Evolutionary conservation across 1,284 basidiomycete species (phyloP), one percentile per base, ranked within the genome.

Genomic region (Puccinia novopanici): DNA sequence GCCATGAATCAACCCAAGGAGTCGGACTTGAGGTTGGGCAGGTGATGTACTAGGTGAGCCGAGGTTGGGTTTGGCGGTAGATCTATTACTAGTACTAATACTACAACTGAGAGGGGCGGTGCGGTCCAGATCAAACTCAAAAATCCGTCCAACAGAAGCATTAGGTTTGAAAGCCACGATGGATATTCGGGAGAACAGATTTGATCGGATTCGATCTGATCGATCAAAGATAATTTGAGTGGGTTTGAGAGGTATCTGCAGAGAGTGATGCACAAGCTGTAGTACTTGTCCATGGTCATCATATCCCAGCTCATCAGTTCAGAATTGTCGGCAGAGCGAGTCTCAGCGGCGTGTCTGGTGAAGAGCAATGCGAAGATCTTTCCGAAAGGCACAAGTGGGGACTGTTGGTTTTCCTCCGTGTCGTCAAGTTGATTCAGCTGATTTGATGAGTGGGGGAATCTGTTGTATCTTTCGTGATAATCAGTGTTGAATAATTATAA

Each of bases 101-200:
- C 34, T 34, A 34, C 34, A 34, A 34, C 34, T 34, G 34, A 34
- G 4, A 34, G 82, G 70, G 80, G 82, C 30, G 80, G 67, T 73
- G 75, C 34, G 65, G 27, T 37, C 42, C 17, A 57, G 19, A 50
- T 81, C 78, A 52, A 80, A 75, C 74, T 85, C 45, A 42, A 80
- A 87, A 88, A 88, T 0, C 86, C 84, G 42, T 86, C 82, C 75
- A 88, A 83, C 40, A 88, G 82, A 24, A 86, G 85, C 83, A 86
- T 85, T 45, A 87, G 86, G 54, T 88, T 87, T 13, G 84, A 84
- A 75, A 88, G 85, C 88, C 88, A 89, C 50, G 86, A 86, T 0
- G 85, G 83, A 13, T 86, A 86, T 48, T 87, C 86, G 0, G 88
- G 88, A 8, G 87, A 83, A 82, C 87, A 88, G 1, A 88, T 84